Percentiles rank a stretch among this genome's conserved stretches.
phyloP scores from a whole-genome alignment of 805 yeast species.

The Tetrapisispora phaffii region DNA sequence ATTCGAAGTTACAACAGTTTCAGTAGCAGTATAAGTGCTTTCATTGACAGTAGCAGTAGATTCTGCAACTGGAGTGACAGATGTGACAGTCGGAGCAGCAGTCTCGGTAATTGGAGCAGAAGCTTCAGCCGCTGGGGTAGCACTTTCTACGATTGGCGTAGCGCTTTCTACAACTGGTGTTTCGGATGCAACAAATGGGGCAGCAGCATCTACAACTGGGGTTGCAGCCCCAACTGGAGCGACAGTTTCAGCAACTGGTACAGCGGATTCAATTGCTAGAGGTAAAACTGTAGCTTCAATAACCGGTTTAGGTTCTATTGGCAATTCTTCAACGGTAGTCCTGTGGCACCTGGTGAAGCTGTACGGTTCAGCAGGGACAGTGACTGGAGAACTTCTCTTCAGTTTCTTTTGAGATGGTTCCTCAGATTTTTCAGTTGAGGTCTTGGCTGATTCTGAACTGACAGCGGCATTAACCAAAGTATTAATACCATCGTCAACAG shows the following conservation, averaged over 20 bases:
- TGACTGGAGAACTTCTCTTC: background rate
- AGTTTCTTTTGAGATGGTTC: conserved; percentile 1
- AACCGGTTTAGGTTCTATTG: background rate
- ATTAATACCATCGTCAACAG: conserved; percentile 23
- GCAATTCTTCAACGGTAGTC: background rate
- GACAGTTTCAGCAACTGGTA: background rate
- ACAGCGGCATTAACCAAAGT: conserved; percentile 25
- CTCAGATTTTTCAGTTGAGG: background rate
- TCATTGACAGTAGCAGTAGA: background rate
- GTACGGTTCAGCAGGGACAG: background rate
- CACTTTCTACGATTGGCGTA: background rate
- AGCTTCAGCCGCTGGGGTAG: background rate
- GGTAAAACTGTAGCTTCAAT: background rate
- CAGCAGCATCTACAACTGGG: background rate
- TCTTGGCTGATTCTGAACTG: background rate
- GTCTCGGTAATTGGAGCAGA: background rate
- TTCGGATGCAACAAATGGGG: no score
- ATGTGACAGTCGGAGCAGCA: background rate
- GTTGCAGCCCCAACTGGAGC: background rate
- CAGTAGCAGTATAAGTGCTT: background rate
- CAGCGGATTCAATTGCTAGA: background rate
- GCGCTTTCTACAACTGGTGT: background rate
- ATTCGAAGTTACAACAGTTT: background rate
- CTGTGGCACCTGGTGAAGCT: no score
- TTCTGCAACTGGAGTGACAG: background rate